These are phyloP conservation scores for Leptographium flavum DNA, from an alignment of 2,329 filamentous ascomycete species.

Conservation along the genomic window DNA sequence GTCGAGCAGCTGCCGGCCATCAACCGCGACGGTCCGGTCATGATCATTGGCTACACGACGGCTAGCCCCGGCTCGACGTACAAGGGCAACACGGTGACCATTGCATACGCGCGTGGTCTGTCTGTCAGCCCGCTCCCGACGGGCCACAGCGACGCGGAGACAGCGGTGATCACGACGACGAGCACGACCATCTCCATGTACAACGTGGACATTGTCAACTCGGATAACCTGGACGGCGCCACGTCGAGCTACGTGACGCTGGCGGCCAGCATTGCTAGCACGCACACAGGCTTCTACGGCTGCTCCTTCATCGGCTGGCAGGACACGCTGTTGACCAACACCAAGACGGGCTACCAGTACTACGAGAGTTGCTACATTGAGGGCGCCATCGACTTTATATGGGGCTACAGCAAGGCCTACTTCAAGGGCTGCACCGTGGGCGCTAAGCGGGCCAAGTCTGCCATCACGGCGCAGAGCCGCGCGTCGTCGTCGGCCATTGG, in stretches of 20 bases:
- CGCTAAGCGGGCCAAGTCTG: background rate
- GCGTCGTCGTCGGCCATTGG: slow-evolving; percentile 24
- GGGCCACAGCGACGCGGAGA: slow-evolving; percentile 32
- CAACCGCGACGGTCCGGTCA: slow-evolving; percentile 36
- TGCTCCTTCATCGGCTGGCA: background rate
- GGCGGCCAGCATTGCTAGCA: background rate
- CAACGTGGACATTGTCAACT: background rate
- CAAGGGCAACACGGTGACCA: slow-evolving; percentile 41
- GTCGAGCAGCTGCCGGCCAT: slow-evolving; percentile 41
- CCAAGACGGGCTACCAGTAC: background rate
- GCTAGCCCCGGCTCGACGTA: slow-evolving; percentile 25
- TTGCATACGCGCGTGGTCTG: slow-evolving; percentile 25
- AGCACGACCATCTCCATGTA: slow-evolving; percentile 40
- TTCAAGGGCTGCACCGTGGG: slow-evolving; percentile 7
- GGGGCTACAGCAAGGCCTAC: slow-evolving; percentile 8
- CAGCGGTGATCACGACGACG: slow-evolving; percentile 26
- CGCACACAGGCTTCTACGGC: background rate
- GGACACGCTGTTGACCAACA: background rate
- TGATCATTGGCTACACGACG: slow-evolving; percentile 15
- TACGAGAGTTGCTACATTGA: slow-evolving; percentile 15
- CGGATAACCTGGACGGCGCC: slow-evolving; percentile 38
- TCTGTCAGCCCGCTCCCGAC: slow-evolving; percentile 19
- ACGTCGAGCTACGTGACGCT: slow-evolving; percentile 24
- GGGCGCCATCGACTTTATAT: slow-evolving; percentile 15
- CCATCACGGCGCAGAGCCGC: slow-evolving; percentile 11